Percentiles rank a stretch among this genome's conserved stretches.
Evolutionary conservation across 176 grass and related monocot species (phyloP).

Genomic region (Otatea glauca): DNA sequence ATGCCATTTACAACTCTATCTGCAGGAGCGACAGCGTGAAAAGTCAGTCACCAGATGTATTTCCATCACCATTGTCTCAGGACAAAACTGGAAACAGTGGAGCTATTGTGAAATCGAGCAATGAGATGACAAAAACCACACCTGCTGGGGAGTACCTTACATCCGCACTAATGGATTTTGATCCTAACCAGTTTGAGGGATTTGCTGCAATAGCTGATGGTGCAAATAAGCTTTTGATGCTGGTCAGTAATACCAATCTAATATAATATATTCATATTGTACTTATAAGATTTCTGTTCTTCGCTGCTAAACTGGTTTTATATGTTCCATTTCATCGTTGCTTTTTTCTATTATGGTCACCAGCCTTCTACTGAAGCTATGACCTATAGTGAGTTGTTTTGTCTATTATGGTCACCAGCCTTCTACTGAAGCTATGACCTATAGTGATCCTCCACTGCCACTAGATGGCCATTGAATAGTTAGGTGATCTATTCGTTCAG

Average conservation of each 20-base stretch:
- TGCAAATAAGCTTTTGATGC: conserved; percentile 99
- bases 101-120: conserved; percentile 88
- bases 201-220: conserved; percentile 96
- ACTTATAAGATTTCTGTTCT: conserved; percentile 5
- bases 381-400: not conserved
- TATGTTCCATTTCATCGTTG: conserved; percentile 18
- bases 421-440: not conserved
- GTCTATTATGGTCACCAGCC: not conserved
- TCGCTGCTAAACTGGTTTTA: conserved; percentile 2
- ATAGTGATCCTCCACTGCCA: not conserved
- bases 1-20: conserved; percentile 34
- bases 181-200: conserved; percentile 91
- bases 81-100: conserved; percentile 77
- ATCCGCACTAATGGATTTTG: conserved; percentile 89
- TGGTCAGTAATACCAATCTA: conserved; percentile 59
- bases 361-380: not conserved
- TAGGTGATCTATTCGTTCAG: conserved; percentile 17
- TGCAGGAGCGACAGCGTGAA: conserved; percentile 60
- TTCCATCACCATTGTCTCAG: conserved; percentile 41
- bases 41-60: conserved; percentile 47
- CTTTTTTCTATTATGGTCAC: not conserved
- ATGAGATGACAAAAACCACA: conserved; percentile 84
- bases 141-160: conserved; percentile 98
- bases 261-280: conserved; percentile 10
- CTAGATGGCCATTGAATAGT: conserved; percentile 8